phyloP scores from a whole-genome alignment of 495 filamentous ascomycete species.

The Copromyces sp. region DNA sequence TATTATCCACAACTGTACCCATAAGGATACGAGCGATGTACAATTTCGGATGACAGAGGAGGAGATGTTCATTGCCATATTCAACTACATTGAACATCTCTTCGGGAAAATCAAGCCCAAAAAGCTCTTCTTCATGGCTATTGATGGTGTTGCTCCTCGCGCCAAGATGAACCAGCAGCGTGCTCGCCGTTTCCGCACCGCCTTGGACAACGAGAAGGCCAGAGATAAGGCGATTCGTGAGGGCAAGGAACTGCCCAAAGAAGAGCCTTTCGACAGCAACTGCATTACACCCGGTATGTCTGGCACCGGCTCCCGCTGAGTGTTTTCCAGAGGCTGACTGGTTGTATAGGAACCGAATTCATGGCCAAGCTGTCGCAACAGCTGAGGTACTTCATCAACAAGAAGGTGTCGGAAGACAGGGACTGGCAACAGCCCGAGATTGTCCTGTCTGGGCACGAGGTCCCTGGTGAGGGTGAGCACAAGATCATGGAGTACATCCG shows the following conservation, averaged over 20 bases:
- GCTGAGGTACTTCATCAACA: conserved; percentile 96
- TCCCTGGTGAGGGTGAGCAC: conserved; percentile 98
- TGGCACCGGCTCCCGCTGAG: neutral
- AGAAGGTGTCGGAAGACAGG: conserved; percentile 92
- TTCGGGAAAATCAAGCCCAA: conserved; percentile 98
- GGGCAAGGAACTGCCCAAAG: conserved; percentile 86
- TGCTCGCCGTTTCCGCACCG: conserved; percentile 88
- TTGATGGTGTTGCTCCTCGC: conserved; percentile 93
- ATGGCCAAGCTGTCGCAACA: conserved; percentile 93
- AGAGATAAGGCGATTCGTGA: conserved; percentile 82
- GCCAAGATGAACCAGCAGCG: conserved; percentile 99
- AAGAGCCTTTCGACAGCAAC: conserved; percentile 96
- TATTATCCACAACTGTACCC: conserved; percentile 99
- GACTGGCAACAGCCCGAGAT: conserved; percentile 97
- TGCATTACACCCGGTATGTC: conserved; percentile 80
- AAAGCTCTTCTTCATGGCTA: conserved; percentile 98
- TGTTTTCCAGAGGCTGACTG: neutral
- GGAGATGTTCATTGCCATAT: conserved; percentile 98
- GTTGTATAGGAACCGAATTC: conserved; percentile 58
- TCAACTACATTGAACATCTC: conserved; percentile 99
- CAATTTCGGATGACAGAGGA: conserved; percentile 93
- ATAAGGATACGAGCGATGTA: conserved; percentile 84
- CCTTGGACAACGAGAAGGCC: conserved; percentile 78
- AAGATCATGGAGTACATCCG: conserved; percentile 99
- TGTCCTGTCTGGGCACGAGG: conserved; percentile 94